These are phyloP conservation scores for Wickerhamiella infanticola DNA, from an alignment of 1,139 yeast genomes.

Conservation along the genomic window DNA sequence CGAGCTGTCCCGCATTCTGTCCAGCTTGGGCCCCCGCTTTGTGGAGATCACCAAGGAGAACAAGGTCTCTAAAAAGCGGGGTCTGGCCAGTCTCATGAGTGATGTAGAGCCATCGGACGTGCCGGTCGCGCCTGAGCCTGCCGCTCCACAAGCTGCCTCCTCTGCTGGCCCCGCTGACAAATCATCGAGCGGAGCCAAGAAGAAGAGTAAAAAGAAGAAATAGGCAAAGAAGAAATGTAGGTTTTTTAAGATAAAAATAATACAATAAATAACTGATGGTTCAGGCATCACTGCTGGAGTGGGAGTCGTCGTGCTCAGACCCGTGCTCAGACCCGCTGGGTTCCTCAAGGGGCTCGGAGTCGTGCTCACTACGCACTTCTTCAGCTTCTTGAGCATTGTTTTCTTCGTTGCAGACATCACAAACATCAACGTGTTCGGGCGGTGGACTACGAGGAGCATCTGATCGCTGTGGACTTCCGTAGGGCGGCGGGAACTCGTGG, in stretches of 20 bases:
- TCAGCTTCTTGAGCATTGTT: too few species aligned
- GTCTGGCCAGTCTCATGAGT: conserved; percentile 22
- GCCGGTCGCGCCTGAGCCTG: neutral
- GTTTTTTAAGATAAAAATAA: too few species aligned
- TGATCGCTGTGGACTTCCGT: neutral
- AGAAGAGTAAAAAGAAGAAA: conserved; percentile 8
- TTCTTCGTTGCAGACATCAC: too few species aligned
- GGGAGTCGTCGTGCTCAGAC: too few species aligned
- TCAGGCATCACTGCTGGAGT: too few species aligned
- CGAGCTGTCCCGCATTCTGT: conserved; percentile 62
- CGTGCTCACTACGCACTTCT: too few species aligned
- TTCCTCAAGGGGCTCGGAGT: too few species aligned
- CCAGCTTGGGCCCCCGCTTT: conserved; percentile 78
- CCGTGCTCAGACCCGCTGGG: too few species aligned
- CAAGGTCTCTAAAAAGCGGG: conserved; percentile 12
- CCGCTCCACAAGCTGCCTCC: neutral
- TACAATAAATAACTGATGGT: too few species aligned
- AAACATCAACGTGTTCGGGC: neutral
- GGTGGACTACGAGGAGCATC: neutral
- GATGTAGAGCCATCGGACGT: conserved; percentile 14
- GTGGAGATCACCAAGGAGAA: conserved; percentile 24
- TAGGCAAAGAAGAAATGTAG: conserved; percentile 9
- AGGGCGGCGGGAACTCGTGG: neutral
- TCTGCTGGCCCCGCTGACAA: conserved; percentile 9
- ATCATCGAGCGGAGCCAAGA: conserved; percentile 2